phyloP scores from a whole-genome alignment of 1,284 basidiomycete genomes.

The Fistulinella cinereoalba region DNA sequence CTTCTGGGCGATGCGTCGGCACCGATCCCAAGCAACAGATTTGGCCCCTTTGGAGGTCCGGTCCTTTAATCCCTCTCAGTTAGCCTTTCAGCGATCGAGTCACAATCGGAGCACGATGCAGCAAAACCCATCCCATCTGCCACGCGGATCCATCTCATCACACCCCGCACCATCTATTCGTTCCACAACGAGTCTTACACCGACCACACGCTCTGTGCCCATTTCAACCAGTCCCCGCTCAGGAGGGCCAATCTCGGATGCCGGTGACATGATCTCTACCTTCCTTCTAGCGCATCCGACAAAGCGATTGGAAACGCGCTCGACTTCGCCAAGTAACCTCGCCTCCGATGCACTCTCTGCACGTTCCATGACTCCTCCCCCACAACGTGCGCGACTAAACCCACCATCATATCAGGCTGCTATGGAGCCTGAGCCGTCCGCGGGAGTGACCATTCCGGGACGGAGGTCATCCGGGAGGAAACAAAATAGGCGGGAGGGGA shows the following conservation, averaged over 20 bases:
- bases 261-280: constrained; percentile 23
- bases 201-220: neutral
- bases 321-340: too few species aligned
- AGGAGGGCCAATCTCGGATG: neutral
- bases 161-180: constrained; percentile 3
- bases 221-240: neutral
- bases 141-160: neutral
- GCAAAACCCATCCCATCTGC: neutral
- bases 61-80: constrained; percentile 1
- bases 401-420: constrained; percentile 24
- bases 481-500: neutral
- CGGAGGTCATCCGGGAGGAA: constrained; percentile 4
- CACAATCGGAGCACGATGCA: neutral
- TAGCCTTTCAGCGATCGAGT: neutral
- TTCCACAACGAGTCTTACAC: constrained; percentile 13
- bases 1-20: constrained; percentile 13
- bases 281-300: constrained; percentile 15
- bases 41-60: neutral
- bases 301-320: constrained; percentile 1
- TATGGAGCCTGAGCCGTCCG: neutral
- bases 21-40: constrained; percentile 5
- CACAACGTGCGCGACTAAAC: constrained; percentile 20
- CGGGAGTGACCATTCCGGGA: neutral
- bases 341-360: constrained; percentile 9
- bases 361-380: neutral